A percentile compares a stretch with the other conserved stretches of the same genome.
Conservation (phyloP, 768 basidiomycete genomes). For the Pulveroboletus sp. region DNA sequence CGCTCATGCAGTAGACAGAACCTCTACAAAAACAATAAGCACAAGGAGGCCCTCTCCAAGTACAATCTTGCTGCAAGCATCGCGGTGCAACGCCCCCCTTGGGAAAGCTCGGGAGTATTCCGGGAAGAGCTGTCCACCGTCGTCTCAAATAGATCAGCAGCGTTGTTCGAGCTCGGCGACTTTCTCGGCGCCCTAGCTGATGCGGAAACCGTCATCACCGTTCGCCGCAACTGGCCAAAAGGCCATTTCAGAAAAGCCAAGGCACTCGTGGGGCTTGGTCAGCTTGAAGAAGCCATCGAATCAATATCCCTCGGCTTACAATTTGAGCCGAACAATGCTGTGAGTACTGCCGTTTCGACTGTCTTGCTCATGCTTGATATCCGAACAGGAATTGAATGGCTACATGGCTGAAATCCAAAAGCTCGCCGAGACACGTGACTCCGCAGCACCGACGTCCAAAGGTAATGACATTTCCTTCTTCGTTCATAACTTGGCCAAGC, state of each 20-base stretch:
- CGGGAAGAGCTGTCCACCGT: conserved; percentile 90
- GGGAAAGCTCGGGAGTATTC: conserved; percentile 80
- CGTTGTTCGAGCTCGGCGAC: conserved; percentile 74
- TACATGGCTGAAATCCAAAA: conserved; percentile 32
- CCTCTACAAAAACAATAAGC: conserved; percentile 72
- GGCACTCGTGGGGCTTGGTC: conserved; percentile 71
- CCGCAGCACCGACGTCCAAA: not conserved
- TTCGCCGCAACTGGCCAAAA: conserved; percentile 89
- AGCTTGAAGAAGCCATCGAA: conserved; percentile 72
- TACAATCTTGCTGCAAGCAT: conserved; percentile 78
- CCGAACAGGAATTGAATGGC: conserved; percentile 27
- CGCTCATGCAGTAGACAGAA: conserved; percentile 41
- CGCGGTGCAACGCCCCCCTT: conserved; percentile 78
- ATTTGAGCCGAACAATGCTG: conserved; percentile 70
- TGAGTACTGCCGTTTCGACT: conserved; percentile 26
- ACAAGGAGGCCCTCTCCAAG: conserved; percentile 64
- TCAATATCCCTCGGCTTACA: conserved; percentile 79
- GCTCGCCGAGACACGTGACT: conserved; percentile 14
- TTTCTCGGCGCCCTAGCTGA: conserved; percentile 77
- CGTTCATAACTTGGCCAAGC: not conserved
- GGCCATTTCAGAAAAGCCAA: conserved; percentile 94
- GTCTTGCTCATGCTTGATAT: conserved; percentile 5
- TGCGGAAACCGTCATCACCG: conserved; percentile 82
- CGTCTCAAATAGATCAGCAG: conserved; percentile 88
- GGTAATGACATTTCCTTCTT: not conserved